Percentiles rank a stretch among this genome's conserved stretches.
Conservation (phyloP, 2,329 filamentous ascomycete genomes). For the Fusarium sp. region DNA sequence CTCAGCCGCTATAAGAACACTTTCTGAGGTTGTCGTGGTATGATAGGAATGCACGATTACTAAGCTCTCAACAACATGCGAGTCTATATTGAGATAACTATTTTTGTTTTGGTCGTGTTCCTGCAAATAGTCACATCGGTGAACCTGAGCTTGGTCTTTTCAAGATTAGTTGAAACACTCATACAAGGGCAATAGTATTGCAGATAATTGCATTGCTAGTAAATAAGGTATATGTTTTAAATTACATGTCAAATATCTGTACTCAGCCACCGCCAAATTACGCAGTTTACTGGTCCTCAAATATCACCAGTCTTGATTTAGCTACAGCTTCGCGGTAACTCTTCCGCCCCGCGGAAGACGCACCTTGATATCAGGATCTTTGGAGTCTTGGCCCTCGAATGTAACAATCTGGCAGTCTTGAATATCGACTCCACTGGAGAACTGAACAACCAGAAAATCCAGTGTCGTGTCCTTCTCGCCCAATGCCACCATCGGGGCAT, state of each 20-base stretch:
- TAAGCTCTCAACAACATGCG: slow-evolving; percentile 21
- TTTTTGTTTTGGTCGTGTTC: slow-evolving; percentile 6
- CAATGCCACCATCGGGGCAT: slow-evolving; percentile 94
- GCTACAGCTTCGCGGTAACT: slow-evolving; percentile 27
- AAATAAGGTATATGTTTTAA: slow-evolving; percentile 16
- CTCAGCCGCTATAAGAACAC: slow-evolving; percentile 13
- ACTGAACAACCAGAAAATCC: slow-evolving; percentile 92
- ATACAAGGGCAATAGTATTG: not conserved
- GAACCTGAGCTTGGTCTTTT: slow-evolving; percentile 20
- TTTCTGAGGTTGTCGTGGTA: slow-evolving; percentile 3
- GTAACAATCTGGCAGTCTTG: slow-evolving; percentile 91
- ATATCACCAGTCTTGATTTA: slow-evolving; percentile 23
- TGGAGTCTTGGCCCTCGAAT: slow-evolving; percentile 50
- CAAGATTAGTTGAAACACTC: slow-evolving; percentile 25
- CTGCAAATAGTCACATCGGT: not conserved
- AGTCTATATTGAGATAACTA: slow-evolving; percentile 20
- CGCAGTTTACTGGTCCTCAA: slow-evolving; percentile 25
- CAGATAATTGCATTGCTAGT: not conserved
- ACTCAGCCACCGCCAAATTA: slow-evolving; percentile 35
- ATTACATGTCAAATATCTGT: slow-evolving; percentile 13
- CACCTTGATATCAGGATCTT: slow-evolving; percentile 59
- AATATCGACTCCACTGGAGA: slow-evolving; percentile 80
- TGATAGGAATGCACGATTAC: slow-evolving; percentile 33
- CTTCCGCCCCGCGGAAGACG: slow-evolving; percentile 31
- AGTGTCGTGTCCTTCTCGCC: slow-evolving; percentile 70